A percentile compares a stretch with the other conserved stretches of the same genome.
phyloP scores from a whole-genome alignment of 2,329 filamentous ascomycete genomes.

The Fonsecaea pedrosoi region DNA sequence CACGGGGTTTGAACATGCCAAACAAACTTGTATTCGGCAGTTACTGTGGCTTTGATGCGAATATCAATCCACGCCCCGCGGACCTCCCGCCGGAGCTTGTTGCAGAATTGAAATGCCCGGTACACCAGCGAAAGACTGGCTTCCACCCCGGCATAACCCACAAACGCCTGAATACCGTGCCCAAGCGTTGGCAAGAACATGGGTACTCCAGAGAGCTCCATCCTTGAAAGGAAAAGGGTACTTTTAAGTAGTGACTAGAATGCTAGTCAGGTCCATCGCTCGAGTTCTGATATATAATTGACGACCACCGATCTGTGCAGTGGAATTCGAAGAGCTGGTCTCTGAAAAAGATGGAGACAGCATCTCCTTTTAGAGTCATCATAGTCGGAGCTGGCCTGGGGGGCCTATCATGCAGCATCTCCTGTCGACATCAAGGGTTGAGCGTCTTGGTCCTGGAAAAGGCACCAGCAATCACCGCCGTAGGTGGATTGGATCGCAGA shows the following conservation, averaged over 20 bases:
- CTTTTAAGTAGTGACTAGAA: not conserved
- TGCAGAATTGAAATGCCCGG: not conserved
- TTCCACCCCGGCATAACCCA: not conserved
- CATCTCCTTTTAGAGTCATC: constrained; percentile 16
- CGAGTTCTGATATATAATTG: not conserved
- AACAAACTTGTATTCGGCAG: not conserved
- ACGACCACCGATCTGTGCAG: not conserved
- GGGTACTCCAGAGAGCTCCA: not conserved
- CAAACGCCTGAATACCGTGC: not conserved
- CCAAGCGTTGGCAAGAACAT: not conserved
- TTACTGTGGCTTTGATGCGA: not conserved
- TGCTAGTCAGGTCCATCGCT: not conserved
- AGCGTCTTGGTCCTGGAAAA: constrained; percentile 20
- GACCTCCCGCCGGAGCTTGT: not conserved
- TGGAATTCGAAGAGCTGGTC: not conserved
- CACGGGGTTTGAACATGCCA: not conserved
- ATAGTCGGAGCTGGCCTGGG: constrained; percentile 47
- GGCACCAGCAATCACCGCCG: constrained; percentile 22
- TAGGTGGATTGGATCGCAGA: constrained; percentile 14
- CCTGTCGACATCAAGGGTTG: constrained; percentile 14
- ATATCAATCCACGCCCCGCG: not conserved
- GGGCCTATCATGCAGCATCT: constrained; percentile 20
- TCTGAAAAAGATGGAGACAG: constrained; percentile 2
- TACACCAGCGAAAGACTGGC: not conserved
- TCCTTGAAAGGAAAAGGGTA: not conserved